These are phyloP conservation scores for Rhynchosporium agropyri DNA, from an alignment of 2,329 filamentous ascomycete species.

Conservation along the genomic window DNA sequence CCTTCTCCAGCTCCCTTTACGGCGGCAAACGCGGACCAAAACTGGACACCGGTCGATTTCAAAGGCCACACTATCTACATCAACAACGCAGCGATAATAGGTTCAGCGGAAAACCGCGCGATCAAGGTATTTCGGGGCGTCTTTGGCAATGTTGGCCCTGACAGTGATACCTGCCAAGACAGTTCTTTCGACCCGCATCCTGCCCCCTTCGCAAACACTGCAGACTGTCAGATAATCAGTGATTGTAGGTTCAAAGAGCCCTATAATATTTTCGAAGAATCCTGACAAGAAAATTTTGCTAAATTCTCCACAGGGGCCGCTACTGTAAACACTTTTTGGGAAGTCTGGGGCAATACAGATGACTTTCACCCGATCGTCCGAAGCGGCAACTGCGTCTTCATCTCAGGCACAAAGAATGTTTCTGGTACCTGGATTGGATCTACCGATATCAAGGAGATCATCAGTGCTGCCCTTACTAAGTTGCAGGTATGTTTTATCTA, in stretches of 20 bases:
- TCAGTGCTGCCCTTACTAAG: not conserved
- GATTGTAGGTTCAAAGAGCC: not conserved
- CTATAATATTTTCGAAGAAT: not conserved
- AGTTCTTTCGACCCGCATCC: not conserved
- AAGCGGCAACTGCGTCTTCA: not conserved
- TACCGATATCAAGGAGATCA: not conserved
- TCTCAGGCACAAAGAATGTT: not conserved
- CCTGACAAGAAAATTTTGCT: not conserved
- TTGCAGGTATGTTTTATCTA: not conserved
- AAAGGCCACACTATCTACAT: slow-evolving; percentile 3
- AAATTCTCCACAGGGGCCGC: not conserved
- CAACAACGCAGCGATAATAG: slow-evolving; percentile 1
- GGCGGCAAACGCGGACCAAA: no score
- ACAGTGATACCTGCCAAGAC: not conserved
- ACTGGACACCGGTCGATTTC: slow-evolving; percentile 2
- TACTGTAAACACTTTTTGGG: not conserved
- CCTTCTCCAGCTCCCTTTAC: no score
- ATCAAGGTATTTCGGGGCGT: not conserved
- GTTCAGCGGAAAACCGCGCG: not conserved
- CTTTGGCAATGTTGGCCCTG: not conserved
- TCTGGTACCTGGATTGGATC: not conserved
- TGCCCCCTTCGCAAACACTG: not conserved
- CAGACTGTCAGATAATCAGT: slow-evolving; percentile 5
- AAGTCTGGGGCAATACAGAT: not conserved
- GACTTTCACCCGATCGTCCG: not conserved